Percentiles rank a stretch among this genome's conserved stretches.
phyloP scores from a whole-genome alignment of 768 basidiomycete species.

The Russula abietina region DNA sequence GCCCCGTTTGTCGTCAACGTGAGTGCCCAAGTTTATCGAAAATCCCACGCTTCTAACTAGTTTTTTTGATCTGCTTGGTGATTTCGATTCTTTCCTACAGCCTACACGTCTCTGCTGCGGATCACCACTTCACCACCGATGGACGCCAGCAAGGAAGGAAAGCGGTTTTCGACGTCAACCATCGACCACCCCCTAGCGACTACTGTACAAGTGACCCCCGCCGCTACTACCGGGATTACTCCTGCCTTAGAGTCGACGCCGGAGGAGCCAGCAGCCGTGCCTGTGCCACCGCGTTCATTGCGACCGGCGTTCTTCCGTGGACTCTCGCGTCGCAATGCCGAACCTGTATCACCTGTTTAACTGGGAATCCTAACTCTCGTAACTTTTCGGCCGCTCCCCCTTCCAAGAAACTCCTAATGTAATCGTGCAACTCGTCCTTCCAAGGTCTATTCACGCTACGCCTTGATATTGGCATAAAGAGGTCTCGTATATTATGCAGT shows the following conservation, averaged over 20 bases:
- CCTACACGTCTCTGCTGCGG: constrained; percentile 43
- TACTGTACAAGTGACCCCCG: background rate
- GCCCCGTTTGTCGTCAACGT: constrained; percentile 95
- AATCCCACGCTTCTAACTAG: background rate
- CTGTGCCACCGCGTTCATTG: constrained; percentile 5
- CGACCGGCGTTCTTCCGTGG: constrained; percentile 16
- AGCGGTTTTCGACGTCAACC: constrained; percentile 25
- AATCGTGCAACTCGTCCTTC: background rate
- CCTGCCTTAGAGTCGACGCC: background rate
- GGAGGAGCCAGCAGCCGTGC: constrained; percentile 2
- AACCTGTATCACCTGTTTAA: constrained; percentile 15
- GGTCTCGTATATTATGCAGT: background rate
- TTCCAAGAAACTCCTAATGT: background rate
- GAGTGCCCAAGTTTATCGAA: constrained; percentile 34
- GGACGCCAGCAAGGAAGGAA: constrained; percentile 21
- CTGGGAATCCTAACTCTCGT: background rate
- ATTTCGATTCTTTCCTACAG: constrained; percentile 23
- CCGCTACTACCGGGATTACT: background rate
- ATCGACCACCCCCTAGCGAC: constrained; percentile 14
- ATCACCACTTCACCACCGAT: constrained; percentile 32
- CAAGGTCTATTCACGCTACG: background rate
- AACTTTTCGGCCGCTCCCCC: background rate
- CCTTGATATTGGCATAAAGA: background rate
- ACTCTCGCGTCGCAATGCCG: constrained; percentile 11
- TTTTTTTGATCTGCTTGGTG: background rate